Evolutionary conservation across 2,329 filamentous ascomycete genomes (phyloP), one percentile per base, ranked within the genome.

Genomic region (Paraphaeosphaeria sporulosa): DNA sequence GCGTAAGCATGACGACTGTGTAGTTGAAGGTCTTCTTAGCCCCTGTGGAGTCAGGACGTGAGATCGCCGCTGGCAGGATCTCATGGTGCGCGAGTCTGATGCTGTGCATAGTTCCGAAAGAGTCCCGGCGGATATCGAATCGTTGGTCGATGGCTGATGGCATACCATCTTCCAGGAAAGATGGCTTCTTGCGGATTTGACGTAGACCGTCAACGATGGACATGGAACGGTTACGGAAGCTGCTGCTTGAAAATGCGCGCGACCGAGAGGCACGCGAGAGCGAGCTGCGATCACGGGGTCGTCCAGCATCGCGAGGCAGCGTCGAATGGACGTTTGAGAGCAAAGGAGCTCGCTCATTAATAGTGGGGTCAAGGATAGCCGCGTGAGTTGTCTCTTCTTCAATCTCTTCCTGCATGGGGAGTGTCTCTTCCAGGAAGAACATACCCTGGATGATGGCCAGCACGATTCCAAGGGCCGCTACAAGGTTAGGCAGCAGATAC

Each of bases 401-500:
- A 57, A 77, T 72, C 32, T 80, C 74, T 42, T 77, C 72, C 4
- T 71, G 59, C 13, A 23, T 55, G 90, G 93, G 92, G 72, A 96
- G 92, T 0, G 94, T 97, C 79, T 97, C 94, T 58, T 94, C 86
- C 4, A 98, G 85, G 56, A 94, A 87, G 52, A 96, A 79, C 71
- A 90, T 92, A 19, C 93, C 92, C 58, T 92, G 83, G 43, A 94
- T 71, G 63, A 97, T 93, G 76, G 93, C 96, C 58, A 92, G 72
- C 34, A 94, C 77, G 64, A 97, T 87, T 60, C 97, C 83, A 32
- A 80, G 79, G 27, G 91, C 90, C 77, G 94, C 97, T 57, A 97
- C 85, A 17, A 97, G 79, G 76, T 97, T 97, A 27, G 94, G 94
- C 7, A 98, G 85, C 9, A 97, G 86, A 73, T 95, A 98, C 13